Conservation (phyloP, 208 protist species). For the Crithidia expoeki region DNA sequence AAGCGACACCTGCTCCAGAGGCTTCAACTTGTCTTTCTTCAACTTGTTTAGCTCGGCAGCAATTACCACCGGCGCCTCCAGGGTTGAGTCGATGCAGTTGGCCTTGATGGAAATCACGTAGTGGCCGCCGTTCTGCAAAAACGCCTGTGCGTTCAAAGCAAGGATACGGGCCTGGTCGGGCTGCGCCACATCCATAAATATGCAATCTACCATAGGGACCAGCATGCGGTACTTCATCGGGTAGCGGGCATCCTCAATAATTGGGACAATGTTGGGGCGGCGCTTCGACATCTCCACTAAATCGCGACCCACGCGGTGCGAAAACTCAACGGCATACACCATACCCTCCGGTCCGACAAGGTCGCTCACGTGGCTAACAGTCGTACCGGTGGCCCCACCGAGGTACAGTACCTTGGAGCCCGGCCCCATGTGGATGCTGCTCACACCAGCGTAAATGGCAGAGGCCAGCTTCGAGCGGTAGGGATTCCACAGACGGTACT, state of each 20-base stretch:
- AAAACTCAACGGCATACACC: constrained; percentile 99
- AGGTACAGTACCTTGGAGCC: constrained; percentile 99
- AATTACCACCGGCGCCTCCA: constrained; percentile 97
- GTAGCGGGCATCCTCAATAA: constrained; percentile 99
- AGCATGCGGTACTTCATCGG: constrained; percentile 99
- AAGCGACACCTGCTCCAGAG: constrained; percentile 97
- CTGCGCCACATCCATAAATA: constrained; percentile 99
- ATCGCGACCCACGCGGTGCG: constrained; percentile 98
- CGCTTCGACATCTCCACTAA: constrained; percentile 99
- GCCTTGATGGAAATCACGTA: constrained; percentile 99
- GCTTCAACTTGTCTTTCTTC: constrained; percentile 97
- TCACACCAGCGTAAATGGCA: constrained; percentile 98
- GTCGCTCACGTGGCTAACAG: constrained; percentile 99
- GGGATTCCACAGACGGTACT: constrained; percentile 99
- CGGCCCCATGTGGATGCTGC: constrained; percentile 98
- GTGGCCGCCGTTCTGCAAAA: constrained; percentile 99
- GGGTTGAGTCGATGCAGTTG: constrained; percentile 99
- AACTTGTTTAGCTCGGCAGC: constrained; percentile 98
- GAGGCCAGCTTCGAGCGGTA: constrained; percentile 99
- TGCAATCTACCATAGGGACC: constrained; percentile 99
- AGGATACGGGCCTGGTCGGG: constrained; percentile 99
- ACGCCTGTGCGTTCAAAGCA: constrained; percentile 98
- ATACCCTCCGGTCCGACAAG: constrained; percentile 99
- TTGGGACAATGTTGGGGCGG: constrained; percentile 99
- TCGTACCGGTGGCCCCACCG: constrained; percentile 99